A percentile compares a stretch with the other conserved stretches of the same genome.
Conservation (phyloP, 139 green algal species). For the Nannochloris sp. region DNA sequence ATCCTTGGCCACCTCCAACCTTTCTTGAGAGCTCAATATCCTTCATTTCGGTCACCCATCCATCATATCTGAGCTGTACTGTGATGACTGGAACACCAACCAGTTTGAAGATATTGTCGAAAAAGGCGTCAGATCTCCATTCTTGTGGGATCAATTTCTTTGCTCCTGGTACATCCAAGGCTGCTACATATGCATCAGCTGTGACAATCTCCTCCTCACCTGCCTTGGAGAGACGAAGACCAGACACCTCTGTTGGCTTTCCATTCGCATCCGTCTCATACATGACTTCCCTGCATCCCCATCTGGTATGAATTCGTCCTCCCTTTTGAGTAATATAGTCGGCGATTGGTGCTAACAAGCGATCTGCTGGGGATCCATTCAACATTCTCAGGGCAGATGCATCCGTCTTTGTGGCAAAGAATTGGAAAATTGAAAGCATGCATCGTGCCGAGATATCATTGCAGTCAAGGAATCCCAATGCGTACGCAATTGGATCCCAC, state of each 20-base stretch:
- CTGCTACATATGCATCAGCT: slow-evolving; percentile 87
- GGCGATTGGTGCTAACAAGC: slow-evolving; percentile 77
- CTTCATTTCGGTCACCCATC: slow-evolving; percentile 92
- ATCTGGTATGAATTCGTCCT: slow-evolving; percentile 66
- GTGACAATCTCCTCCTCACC: slow-evolving; percentile 46
- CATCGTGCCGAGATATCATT: slow-evolving; percentile 90
- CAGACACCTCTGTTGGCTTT: slow-evolving; percentile 49
- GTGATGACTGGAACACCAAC: slow-evolving; percentile 93
- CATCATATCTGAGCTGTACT: slow-evolving; percentile 92
- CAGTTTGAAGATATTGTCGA: slow-evolving; percentile 88
- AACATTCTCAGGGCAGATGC: slow-evolving; percentile 90
- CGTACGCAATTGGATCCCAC: slow-evolving; percentile 95
- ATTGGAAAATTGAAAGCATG: slow-evolving; percentile 97
- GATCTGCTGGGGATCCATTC: slow-evolving; percentile 80
- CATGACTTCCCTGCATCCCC: slow-evolving; percentile 77
- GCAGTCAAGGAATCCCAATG: slow-evolving; percentile 94
- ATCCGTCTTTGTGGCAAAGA: slow-evolving; percentile 98
- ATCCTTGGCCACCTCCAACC: slow-evolving; percentile 16
- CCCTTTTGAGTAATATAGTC: slow-evolving; percentile 81
- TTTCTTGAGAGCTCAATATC: slow-evolving; percentile 31
- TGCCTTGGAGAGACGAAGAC: slow-evolving; percentile 52
- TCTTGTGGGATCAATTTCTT: slow-evolving; percentile 73
- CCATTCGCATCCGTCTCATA: slow-evolving; percentile 63
- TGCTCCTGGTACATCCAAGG: slow-evolving; percentile 86
- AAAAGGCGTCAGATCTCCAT: slow-evolving; percentile 62